Conservation (phyloP, 129 eudicot species). For the Erigeron canadensis region DNA sequence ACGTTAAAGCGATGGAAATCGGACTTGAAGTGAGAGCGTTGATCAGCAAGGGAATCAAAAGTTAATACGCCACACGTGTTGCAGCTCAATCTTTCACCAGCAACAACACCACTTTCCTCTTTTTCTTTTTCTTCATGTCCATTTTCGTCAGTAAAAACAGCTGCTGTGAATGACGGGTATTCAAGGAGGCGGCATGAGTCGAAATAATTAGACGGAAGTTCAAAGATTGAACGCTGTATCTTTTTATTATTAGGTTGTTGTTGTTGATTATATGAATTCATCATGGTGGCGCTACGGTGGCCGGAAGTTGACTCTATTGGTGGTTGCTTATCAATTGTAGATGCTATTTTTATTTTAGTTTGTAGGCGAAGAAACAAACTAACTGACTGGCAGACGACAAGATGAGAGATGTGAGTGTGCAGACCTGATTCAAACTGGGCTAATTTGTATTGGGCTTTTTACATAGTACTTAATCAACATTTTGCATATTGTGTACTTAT, state of each 20-base stretch:
- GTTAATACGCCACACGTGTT: constrained; percentile 59
- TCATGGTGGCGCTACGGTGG: too few relatives aligned
- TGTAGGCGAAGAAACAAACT: too few relatives aligned
- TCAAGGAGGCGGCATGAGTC: constrained; percentile 75
- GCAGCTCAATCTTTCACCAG: constrained; percentile 69
- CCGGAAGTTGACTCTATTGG: too few relatives aligned
- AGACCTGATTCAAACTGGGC: too few relatives aligned
- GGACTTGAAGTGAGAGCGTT: constrained; percentile 88
- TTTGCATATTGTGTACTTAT: too few relatives aligned
- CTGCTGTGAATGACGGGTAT: constrained; percentile 34
- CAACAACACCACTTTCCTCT: constrained; percentile 14
- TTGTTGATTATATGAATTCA: too few relatives aligned
- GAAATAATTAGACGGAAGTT: constrained; percentile 62
- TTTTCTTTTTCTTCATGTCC: constrained; percentile 9
- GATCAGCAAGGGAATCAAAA: constrained; percentile 80
- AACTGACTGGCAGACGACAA: too few relatives aligned
- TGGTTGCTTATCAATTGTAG: too few relatives aligned
- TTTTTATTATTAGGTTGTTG: constrained; percentile 19
- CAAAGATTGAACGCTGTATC: constrained; percentile 71
- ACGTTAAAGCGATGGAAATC: constrained; percentile 94
- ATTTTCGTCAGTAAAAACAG: constrained; percentile 10
- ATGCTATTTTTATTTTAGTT: too few relatives aligned
- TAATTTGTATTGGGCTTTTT: too few relatives aligned
- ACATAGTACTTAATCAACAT: too few relatives aligned
- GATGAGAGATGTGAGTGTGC: too few relatives aligned